These are phyloP conservation scores for Lactarius deliciosus DNA, from an alignment of 768 basidiomycete species.

Conservation along the genomic window DNA sequence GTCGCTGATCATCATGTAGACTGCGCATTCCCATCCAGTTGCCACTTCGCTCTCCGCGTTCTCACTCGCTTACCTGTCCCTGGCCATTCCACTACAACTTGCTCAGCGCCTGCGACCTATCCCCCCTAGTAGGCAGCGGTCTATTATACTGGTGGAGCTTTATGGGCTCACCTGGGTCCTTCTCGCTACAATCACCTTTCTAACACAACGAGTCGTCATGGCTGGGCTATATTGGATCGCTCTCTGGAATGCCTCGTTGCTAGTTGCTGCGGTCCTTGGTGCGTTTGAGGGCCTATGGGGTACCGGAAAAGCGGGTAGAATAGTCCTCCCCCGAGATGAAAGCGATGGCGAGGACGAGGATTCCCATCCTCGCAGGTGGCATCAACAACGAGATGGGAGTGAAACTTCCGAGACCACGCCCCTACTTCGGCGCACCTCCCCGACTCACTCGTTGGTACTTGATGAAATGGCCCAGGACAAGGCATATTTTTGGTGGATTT, in stretches of 20 bases:
- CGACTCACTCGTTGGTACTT: conserved; percentile 2
- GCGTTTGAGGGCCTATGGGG: conserved; percentile 39
- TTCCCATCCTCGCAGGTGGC: background rate
- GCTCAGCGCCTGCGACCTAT: conserved; percentile 35
- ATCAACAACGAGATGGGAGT: conserved; percentile 21
- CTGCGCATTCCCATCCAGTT: conserved; percentile 58
- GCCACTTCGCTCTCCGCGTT: conserved; percentile 50
- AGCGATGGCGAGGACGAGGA: conserved; percentile 16
- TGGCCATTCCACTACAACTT: conserved; percentile 43
- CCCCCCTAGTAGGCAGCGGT: conserved; percentile 48
- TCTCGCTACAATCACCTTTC: conserved; percentile 50
- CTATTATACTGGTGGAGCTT: conserved; percentile 50
- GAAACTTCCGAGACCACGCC: conserved; percentile 27
- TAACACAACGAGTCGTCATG: conserved; percentile 43
- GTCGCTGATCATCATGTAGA: conserved; percentile 41
- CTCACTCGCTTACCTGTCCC: conserved; percentile 52
- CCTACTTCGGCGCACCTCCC: conserved; percentile 14
- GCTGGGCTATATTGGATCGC: conserved; percentile 60
- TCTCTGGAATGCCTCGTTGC: conserved; percentile 50
- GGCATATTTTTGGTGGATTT: conserved; percentile 54
- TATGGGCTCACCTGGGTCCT: conserved; percentile 61
- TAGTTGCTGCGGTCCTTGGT: conserved; percentile 43
- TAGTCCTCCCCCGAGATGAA: conserved; percentile 19
- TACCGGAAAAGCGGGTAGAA: conserved; percentile 23
- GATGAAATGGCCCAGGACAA: conserved; percentile 28